phyloP scores from a whole-genome alignment of 108 stramenopile species.

The Cyclotella choctawhatcheeana region DNA sequence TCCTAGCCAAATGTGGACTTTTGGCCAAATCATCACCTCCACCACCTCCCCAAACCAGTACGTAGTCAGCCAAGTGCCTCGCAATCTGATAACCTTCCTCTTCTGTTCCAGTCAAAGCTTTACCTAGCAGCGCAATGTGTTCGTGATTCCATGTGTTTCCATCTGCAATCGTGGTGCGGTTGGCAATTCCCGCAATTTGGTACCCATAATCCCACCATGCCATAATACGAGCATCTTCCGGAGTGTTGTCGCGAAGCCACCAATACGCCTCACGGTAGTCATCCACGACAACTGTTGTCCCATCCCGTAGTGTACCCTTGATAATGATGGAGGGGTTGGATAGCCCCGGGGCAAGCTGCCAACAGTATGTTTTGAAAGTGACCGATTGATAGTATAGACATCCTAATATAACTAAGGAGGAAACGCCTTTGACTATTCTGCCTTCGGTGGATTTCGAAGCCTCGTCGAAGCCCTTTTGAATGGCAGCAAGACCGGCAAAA shows the following conservation, averaged over 20 bases:
- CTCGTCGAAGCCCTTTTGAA: constrained; percentile 57
- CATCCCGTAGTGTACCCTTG: constrained; percentile 83
- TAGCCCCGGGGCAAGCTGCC: constrained; percentile 68
- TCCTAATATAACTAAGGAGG: constrained; percentile 54
- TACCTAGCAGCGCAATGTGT: constrained; percentile 98
- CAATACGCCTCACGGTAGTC: constrained; percentile 99
- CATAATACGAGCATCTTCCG: constrained; percentile 94
- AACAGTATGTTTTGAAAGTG: constrained; percentile 73
- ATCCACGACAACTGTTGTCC: constrained; percentile 86
- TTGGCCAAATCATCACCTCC: constrained; percentile 97
- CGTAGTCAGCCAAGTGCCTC: constrained; percentile 95
- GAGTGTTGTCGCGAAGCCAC: constrained; percentile 97
- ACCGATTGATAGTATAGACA: constrained; percentile 59
- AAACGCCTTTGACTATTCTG: constrained; percentile 63
- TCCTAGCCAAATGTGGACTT: constrained; percentile 94
- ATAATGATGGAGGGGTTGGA: constrained; percentile 94
- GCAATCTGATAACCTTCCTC: constrained; percentile 94
- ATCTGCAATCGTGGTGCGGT: constrained; percentile 97
- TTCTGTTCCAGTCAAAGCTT: constrained; percentile 85
- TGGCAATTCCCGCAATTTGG: constrained; percentile 95
- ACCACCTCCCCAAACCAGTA: constrained; percentile 94
- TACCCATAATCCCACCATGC: constrained; percentile 98
- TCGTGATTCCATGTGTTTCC: constrained; percentile 99
- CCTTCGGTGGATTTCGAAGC: constrained; percentile 78
- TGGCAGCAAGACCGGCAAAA: constrained; percentile 51